Base-by-base conservation (phyloP, 495 filamentous ascomycete species). In the Mytilinidion resinicola region DNA sequence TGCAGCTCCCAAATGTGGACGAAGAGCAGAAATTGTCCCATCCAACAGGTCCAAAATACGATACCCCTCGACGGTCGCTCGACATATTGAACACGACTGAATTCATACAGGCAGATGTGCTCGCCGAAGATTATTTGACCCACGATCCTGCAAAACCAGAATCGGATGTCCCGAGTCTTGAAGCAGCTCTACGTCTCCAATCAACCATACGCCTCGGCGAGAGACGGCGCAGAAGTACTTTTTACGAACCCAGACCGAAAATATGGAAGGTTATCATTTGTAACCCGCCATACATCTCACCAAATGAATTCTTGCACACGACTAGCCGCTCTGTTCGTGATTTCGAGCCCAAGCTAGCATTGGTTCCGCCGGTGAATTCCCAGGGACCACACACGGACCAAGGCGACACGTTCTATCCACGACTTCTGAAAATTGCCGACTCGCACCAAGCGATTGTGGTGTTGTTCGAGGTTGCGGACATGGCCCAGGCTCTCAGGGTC, bases 281-380 rank as follows among this genome's bases (percentile, higher is more conserved):
- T 4, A 98, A 98, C 70, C 93, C 93, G 10, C 93, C 93, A 0
- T 97, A 98, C 70, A 86, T 98, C 48, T 92, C 91, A 10, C 67
- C 69, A 0, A 15, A 51, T 0, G 74, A 76, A 1, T 95, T 87
- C 62, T 60, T 64, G 1, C 73, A 67, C 10, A 78, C 75, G 3
- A 80, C 76, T 0, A 73, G 78, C 0, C 81, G 86, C 46, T 88
- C 84, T 25, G 93, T 97, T 25, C 78, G 91, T 4, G 81, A 80
- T 17, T 88, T 80, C 68, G 93, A 98, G 72, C 93, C 93, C 0
- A 78, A 73, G 55, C 63, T 84, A 6, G 93, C 93, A 5, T 73
- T 97, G 7, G 87, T 96, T 0, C 91, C 88, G 12, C 15, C 46
- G 6, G 3, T 25, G 4, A 35, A 25, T 0, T 7, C 30, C 20